Evolutionary conservation across 2,329 filamentous ascomycete species (phyloP).

Genomic region (Leptosphaerulina australis): DNA sequence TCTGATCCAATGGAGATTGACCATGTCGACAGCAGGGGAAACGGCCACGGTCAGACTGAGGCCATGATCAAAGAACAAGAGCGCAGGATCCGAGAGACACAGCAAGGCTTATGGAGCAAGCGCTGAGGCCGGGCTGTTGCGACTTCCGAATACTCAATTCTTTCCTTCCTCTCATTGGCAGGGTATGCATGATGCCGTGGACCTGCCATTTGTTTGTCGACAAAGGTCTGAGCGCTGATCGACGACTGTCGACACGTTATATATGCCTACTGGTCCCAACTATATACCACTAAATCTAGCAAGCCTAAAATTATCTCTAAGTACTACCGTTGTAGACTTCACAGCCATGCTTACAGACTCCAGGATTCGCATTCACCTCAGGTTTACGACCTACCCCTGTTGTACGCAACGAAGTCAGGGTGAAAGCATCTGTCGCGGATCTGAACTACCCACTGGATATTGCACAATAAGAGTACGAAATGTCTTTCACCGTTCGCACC

Average conservation of each 20-base stretch:
- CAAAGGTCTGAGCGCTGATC: constrained; percentile 6
- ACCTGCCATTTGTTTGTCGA: constrained; percentile 1
- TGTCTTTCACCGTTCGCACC: background rate
- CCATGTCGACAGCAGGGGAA: constrained; percentile 61
- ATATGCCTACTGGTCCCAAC: constrained; percentile 3
- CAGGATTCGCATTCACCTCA: constrained; percentile 1
- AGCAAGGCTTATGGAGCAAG: constrained; percentile 61
- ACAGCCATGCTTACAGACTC: background rate
- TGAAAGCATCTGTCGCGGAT: background rate
- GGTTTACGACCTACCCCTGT: background rate
- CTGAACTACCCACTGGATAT: background rate
- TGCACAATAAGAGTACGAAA: background rate
- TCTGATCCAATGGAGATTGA: constrained; percentile 53
- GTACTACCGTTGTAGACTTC: background rate
- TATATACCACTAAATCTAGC: constrained; percentile 16
- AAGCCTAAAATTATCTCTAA: background rate
- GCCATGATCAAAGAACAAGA: constrained; percentile 67
- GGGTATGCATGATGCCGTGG: background rate
- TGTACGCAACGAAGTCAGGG: background rate
- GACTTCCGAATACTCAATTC: background rate
- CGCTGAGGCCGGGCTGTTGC: constrained; percentile 21
- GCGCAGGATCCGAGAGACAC: constrained; percentile 63
- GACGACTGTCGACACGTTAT: constrained; percentile 2
- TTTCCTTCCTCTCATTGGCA: background rate
- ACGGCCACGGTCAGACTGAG: constrained; percentile 66